These are phyloP conservation scores for Herpetomonas muscarum DNA, from an alignment of 208 protist species.

Conservation along the genomic window DNA sequence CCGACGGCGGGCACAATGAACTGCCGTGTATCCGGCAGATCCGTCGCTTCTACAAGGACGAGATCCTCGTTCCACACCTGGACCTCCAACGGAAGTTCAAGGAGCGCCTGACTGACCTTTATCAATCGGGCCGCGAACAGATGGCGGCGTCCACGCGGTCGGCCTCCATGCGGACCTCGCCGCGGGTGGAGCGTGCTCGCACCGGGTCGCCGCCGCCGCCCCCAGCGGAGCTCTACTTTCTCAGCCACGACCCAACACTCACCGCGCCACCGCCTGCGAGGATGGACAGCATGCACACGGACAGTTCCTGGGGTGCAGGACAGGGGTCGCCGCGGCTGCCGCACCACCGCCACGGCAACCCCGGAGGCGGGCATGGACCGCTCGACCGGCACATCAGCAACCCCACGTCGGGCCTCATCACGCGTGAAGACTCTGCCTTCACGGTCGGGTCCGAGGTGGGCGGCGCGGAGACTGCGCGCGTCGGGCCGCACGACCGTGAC, in stretches of 20 bases:
- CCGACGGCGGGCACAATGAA: conserved; percentile 27
- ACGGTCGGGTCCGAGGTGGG: background rate
- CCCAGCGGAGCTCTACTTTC: conserved; percentile 1
- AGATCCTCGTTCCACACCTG: conserved; percentile 36
- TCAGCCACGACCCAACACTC: background rate
- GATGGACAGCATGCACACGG: too few species aligned
- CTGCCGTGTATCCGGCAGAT: conserved; percentile 24
- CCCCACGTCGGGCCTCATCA: background rate
- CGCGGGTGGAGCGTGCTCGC: background rate
- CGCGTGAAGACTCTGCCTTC: background rate
- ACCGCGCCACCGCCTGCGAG: too few species aligned
- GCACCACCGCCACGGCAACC: background rate
- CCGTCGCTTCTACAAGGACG: conserved; percentile 42
- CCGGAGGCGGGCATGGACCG: too few species aligned
- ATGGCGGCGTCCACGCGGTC: background rate
- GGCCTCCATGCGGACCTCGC: background rate
- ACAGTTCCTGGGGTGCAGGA: too few species aligned
- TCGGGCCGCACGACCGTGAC: background rate
- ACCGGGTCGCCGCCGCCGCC: background rate
- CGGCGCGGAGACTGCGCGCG: background rate
- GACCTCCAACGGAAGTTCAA: conserved; percentile 16
- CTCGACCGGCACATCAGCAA: too few species aligned
- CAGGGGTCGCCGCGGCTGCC: background rate
- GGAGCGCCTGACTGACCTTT: conserved; percentile 14
- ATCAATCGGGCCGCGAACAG: conserved; percentile 1